Evolutionary conservation across 495 filamentous ascomycete species (phyloP).

Genomic region (Xylaria cubensis): DNA sequence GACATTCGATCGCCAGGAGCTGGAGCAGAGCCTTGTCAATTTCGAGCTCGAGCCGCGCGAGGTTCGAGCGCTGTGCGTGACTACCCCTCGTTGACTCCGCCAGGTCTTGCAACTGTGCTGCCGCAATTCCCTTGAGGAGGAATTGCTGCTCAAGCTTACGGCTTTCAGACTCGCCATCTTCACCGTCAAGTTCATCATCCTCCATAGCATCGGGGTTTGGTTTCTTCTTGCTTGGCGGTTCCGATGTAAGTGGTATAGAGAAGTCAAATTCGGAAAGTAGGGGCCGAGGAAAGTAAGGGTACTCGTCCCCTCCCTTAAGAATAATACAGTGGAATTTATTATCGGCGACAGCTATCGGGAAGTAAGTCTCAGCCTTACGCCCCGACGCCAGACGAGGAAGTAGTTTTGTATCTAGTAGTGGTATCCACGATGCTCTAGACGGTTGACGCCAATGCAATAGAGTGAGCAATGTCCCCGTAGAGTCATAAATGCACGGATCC

Average conservation of each 20-base stretch:
- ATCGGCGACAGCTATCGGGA: conserved; percentile 92
- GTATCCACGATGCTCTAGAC: conserved; percentile 88
- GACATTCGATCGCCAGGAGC: conserved; percentile 87
- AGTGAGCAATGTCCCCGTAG: conserved; percentile 82
- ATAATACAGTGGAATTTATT: conserved; percentile 98
- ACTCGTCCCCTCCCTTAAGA: conserved; percentile 89
- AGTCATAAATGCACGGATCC: conserved; percentile 95
- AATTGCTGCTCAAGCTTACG: conserved; percentile 74
- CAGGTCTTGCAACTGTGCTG: conserved; percentile 74
- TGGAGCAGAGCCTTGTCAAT: conserved; percentile 89
- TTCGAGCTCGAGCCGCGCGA: conserved; percentile 74
- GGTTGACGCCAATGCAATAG: conserved; percentile 88
- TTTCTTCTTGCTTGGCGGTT: conserved; percentile 42
- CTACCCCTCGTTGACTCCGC: conserved; percentile 64
- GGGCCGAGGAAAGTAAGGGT: conserved; percentile 94
- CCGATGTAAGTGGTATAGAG: conserved; percentile 75
- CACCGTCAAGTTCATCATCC: conserved; percentile 40
- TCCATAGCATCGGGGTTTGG: conserved; percentile 46
- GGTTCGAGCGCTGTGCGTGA: conserved; percentile 67
- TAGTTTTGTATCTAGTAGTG: conserved; percentile 84
- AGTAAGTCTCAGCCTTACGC: conserved; percentile 87
- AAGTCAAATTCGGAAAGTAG: conserved; percentile 94
- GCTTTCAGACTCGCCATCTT: conserved; percentile 47
- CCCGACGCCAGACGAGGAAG: conserved; percentile 82
- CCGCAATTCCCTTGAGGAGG: conserved; percentile 73